Evolutionary conservation across 106 monocot genomes (phyloP), one percentile per base, ranked within the genome.

Genomic region (Dactylorhiza incarnata): DNA sequence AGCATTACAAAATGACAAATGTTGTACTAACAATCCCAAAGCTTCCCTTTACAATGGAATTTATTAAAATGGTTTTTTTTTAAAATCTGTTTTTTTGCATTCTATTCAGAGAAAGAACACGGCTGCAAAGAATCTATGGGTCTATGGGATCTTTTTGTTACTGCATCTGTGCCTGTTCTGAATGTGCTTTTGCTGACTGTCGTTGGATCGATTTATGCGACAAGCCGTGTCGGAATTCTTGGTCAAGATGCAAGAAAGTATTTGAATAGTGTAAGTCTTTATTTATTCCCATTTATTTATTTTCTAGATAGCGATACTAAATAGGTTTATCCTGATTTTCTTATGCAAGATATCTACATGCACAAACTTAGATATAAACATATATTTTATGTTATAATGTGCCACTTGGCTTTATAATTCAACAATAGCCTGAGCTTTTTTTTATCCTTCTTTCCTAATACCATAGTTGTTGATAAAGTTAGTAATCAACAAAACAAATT

Each of bases 121-220:
- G 26, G 9, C 2, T 37, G 26, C 3, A 65, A 10, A 65, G 65
- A 65, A 65, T 14, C 65, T 7, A 90, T 93, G 93, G 87, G 87
- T 45, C 26, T 90, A 20, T 46, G 84, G 48, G 78, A 86, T 22
- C 85, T 93, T 45, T 86, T 93, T 56, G 45, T 87, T 45, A 82
- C 82, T 58, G 89, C 93, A 58, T 84, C 87, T 43, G 29, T 93
- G 24, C 93, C 89, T 16, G 89, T 93, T 11, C 15, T 90, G 74
- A 88, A 93, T 14, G 82, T 93, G 55, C 89, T 93, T 73, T 9
- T 93, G 73, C 73, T 93, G 37, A 93, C 87, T 53, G 84, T 79
- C 15, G 84, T 93, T 75, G 93, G 89, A 50, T 83, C 89, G 20
- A 71, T 90, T 75, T 76, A 82, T 9, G 87, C 89, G 22, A 84